Base-by-base conservation (phyloP, 441 rosid genomes). In the Populus hybrid region DNA sequence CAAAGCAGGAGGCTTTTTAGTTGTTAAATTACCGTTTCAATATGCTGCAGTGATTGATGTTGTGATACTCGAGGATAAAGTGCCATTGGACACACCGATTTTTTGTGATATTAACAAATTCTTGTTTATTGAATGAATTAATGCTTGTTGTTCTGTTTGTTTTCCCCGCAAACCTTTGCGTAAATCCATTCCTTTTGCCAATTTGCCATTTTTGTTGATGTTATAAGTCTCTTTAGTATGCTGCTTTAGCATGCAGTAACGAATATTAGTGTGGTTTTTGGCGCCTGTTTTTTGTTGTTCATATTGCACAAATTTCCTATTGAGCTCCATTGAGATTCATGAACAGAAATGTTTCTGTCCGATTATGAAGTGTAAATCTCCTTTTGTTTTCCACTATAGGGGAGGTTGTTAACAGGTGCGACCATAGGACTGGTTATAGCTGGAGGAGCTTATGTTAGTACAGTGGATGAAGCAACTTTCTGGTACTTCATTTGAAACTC, bases 391-490 rank as follows among this genome's bases (percentile, higher is more conserved):
- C 23, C 42, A 42, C 32, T 81, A 66, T 74, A 95, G 98, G 97
- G 97, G 77, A 89, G 95, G 77, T 80, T 94, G 70, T 79, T 95
- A 70, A 91, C 99, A 0, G 99, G 98, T 78, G 99, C 3, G 32
- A 30, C 32, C 32, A 30, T 30, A 30, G 32, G 32, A 30, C 32
- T 30, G 32, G 32, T 30, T 30, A 30, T 30, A 30, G 32, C 32
- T 30, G 32, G 32, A 30, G 32, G 32, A 30, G 32, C 99, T 78
- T 95, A 95, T 84, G 97, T 88, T 73, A 95, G 99, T 82, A 95
- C 98, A 53, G 94, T 90, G 75, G 99, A 95, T 85, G 99, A 93
- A 88, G 97, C 98, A 66, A 93, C 99, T 75, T 90, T 95, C 89
- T 95, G 99, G 98, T 93, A 92, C 78, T 74, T 79, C 32, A 46